Conservation (phyloP, 2,329 filamentous ascomycete genomes). For the Sporothrix mexicana region DNA sequence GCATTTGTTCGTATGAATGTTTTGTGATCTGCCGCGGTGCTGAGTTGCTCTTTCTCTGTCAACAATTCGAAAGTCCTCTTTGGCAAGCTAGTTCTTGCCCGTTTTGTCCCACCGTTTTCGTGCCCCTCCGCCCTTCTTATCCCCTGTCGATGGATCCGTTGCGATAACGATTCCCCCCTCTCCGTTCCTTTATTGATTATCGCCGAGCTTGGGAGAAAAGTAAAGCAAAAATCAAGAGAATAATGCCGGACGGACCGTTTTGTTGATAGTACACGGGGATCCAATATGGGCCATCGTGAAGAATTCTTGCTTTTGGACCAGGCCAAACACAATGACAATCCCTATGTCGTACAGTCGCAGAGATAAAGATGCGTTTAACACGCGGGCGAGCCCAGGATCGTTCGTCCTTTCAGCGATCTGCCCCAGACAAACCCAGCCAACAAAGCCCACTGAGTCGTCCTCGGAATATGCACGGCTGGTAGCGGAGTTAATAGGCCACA, state of each 20-base stretch:
- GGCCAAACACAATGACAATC: background rate
- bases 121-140: constrained; percentile 2
- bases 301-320: background rate
- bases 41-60: background rate
- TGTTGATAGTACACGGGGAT: background rate
- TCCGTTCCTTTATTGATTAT: constrained; percentile 14
- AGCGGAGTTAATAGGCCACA: constrained; percentile 14
- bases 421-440: background rate
- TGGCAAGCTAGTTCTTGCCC: background rate
- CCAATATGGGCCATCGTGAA: background rate
- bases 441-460: background rate
- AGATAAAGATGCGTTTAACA: constrained; percentile 7
- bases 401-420: constrained; percentile 7
- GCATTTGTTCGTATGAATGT: background rate
- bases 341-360: background rate
- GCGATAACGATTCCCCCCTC: constrained; percentile 8
- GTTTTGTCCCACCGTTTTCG: constrained; percentile 20
- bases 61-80: background rate
- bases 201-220: background rate
- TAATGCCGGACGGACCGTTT: background rate
- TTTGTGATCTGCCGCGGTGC: background rate
- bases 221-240: background rate
- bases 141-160: background rate
- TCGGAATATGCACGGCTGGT: constrained; percentile 19
- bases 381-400: constrained; percentile 15